Conservation (phyloP, 352 stramenopile species). For the Pythium scleroteichum region DNA sequence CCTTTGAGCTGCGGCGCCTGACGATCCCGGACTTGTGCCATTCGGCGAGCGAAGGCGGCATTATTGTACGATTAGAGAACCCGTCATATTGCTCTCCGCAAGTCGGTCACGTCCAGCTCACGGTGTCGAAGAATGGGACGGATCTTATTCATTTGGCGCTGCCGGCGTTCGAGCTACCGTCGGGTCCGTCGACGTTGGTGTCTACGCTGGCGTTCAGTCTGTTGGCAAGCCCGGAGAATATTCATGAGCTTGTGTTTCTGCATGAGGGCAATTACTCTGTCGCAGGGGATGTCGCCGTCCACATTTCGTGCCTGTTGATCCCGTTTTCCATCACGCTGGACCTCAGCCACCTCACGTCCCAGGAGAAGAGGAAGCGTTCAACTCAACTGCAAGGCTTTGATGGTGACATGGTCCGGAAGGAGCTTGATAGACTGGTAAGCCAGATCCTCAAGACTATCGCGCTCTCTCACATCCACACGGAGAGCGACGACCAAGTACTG, state of each 20-base stretch:
- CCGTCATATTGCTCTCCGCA: conserved; percentile 74
- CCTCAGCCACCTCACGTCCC: conserved; percentile 39
- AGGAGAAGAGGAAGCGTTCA: conserved; percentile 8
- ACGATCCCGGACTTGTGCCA: conserved; percentile 78
- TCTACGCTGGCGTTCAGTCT: conserved; percentile 48
- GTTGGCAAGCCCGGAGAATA: conserved; percentile 39
- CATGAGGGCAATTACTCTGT: conserved; percentile 45
- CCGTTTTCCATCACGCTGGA: conserved; percentile 73
- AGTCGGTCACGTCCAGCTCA: conserved; percentile 55
- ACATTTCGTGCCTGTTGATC: conserved; percentile 68
- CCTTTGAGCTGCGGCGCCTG: conserved; percentile 50
- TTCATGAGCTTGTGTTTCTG: conserved; percentile 60
- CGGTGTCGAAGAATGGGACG: conserved; percentile 55
- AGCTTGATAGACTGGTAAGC: conserved; percentile 54
- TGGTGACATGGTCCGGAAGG: conserved; percentile 35
- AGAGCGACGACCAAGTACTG: conserved; percentile 55
- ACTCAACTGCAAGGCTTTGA: conserved; percentile 7
- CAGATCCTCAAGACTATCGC: conserved; percentile 77
- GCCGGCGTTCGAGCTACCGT: conserved; percentile 54
- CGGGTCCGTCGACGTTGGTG: conserved; percentile 53
- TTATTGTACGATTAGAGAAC: conserved; percentile 67
- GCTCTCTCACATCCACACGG: conserved; percentile 68
- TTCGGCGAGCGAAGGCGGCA: conserved; percentile 40
- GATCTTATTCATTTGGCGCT: conserved; percentile 48
- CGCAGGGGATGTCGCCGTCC: conserved; percentile 46